Evolutionary conservation across 345 rosid genomes (phyloP).

Genomic region (rapeseed (Brassica napus)): Da-Ae NC_063440.1:21731501-21732000

Average conservation of each 20-base stretch:
- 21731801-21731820: neutral
- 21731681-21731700: conserved; percentile 94
- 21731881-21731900: neutral
- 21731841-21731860: neutral
- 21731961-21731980: conserved; percentile 95
- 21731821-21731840: conserved; percentile 1
- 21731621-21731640: neutral
- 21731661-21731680: conserved; percentile 68
- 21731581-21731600: conserved; percentile 99
- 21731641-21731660: neutral
- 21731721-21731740: conserved; percentile 94
- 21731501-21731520: conserved; percentile 93
- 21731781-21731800: neutral
- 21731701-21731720: conserved; percentile 84
- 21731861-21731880: neutral
- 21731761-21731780: conserved; percentile 11
- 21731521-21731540: conserved; percentile 90
- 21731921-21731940: neutral
- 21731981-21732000: conserved; percentile 99
- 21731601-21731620: conserved; percentile 59
- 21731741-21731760: conserved; percentile 79
- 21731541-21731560: conserved; percentile 95
- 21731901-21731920: neutral
- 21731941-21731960: conserved; percentile 56
- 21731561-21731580: conserved; percentile 45